These are phyloP conservation scores for Chaetomium cochliodes DNA, from an alignment of 495 filamentous ascomycete species.

Conservation along the genomic window DNA sequence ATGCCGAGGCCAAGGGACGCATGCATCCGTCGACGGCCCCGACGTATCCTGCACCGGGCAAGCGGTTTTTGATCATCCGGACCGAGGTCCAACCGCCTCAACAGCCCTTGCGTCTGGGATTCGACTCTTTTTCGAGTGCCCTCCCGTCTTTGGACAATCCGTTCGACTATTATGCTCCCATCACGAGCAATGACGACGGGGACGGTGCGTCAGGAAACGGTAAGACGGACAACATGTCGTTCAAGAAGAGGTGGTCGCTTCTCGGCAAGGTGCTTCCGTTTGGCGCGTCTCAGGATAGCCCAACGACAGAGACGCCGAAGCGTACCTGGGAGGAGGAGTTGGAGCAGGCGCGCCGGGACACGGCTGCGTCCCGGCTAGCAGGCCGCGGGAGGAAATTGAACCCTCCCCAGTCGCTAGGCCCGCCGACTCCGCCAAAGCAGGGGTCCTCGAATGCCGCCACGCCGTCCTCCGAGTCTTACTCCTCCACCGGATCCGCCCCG, in stretches of 20 bases:
- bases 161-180: conserved; percentile 23
- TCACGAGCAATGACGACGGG: conserved; percentile 8
- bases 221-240: conserved; percentile 25
- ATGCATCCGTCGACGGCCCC: conserved; percentile 73
- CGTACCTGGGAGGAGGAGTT: conserved; percentile 44
- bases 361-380: conserved; percentile 36
- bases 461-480: conserved; percentile 41
- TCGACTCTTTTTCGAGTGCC: conserved; percentile 40
- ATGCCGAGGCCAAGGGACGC: conserved; percentile 54
- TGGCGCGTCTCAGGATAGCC: conserved; percentile 29
- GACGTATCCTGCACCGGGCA: conserved; percentile 84
- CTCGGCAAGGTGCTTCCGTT: conserved; percentile 67
- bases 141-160: conserved; percentile 14
- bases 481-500: conserved; percentile 45
- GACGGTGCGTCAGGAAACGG: neutral
- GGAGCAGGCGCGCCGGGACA: conserved; percentile 46
- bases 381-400: conserved; percentile 19
- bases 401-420: conserved; percentile 22
- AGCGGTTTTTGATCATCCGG: conserved; percentile 86
- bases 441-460: conserved; percentile 24
- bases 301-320: conserved; percentile 14
- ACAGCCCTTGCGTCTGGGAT: conserved; percentile 43
- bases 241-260: conserved; percentile 68
- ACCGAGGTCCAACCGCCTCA: conserved; percentile 68
- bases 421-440: conserved; percentile 37